Conservation (phyloP, 805 yeast species). For the Candida ficus region DNA sequence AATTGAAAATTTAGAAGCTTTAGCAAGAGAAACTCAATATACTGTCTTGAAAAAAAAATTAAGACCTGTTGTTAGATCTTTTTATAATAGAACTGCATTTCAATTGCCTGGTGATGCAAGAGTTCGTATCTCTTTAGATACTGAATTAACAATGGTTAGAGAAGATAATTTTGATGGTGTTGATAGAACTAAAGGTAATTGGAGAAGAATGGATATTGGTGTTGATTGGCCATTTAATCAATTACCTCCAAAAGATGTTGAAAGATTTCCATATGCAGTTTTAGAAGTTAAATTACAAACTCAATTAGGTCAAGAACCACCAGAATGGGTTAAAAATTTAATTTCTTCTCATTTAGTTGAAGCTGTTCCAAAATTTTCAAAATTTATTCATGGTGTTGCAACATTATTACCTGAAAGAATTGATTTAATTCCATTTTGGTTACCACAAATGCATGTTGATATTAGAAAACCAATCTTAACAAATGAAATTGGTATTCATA, state of each 20-base stretch:
- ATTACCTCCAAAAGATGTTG: conserved; percentile 77
- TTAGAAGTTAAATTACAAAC: conserved; percentile 96
- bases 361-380: conserved; percentile 96
- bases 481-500: conserved; percentile 28
- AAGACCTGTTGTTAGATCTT: conserved; percentile 93
- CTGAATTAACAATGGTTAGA: conserved; percentile 95
- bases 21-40: conserved; percentile 92
- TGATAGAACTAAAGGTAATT: conserved; percentile 85
- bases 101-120: conserved; percentile 99
- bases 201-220: conserved; percentile 99
- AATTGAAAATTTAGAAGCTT: conserved; percentile 84
- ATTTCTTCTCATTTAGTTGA: conserved; percentile 91
- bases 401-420: conserved; percentile 82
- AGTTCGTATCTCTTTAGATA: conserved; percentile 95
- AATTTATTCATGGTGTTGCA: conserved; percentile 95
- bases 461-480: conserved; percentile 74
- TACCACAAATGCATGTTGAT: conserved; percentile 94
- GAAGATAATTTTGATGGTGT: conserved; percentile 95
- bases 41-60: conserved; percentile 75
- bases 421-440: conserved; percentile 90
- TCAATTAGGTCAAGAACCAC: conserved; percentile 98
- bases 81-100: conserved; percentile 97
- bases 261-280: conserved; percentile 96
- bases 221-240: conserved; percentile 93
- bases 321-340: conserved; percentile 92